Conservation (phyloP, 768 basidiomycete species). For the Calocybe cyanea region DNA sequence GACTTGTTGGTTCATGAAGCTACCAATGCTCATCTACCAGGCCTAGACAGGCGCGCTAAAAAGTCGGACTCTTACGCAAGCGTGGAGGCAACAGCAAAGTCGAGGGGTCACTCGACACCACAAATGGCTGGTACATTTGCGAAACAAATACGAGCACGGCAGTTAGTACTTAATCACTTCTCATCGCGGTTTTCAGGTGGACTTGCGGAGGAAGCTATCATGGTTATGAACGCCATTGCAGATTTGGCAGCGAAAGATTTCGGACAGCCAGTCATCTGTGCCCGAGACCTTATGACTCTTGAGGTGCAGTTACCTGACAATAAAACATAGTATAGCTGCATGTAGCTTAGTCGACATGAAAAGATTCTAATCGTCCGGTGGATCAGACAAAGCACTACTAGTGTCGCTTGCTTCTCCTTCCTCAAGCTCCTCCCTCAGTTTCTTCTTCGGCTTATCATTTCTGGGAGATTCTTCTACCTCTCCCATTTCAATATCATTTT, state of each 20-base stretch:
- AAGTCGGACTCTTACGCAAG: slow-evolving; percentile 54
- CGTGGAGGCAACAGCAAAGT: slow-evolving; percentile 61
- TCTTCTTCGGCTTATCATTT: slow-evolving; percentile 48
- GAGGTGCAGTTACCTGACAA: slow-evolving; percentile 42
- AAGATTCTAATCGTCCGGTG: slow-evolving; percentile 50
- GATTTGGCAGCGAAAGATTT: slow-evolving; percentile 51
- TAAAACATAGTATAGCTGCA: slow-evolving; percentile 17
- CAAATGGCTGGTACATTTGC: slow-evolving; percentile 88
- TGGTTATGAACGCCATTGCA: slow-evolving; percentile 62
- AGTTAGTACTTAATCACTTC: slow-evolving; percentile 80
- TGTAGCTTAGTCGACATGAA: slow-evolving; percentile 11
- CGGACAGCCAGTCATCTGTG: slow-evolving; percentile 59
- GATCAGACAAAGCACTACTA: slow-evolving; percentile 75
- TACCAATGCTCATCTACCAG: slow-evolving; percentile 80
- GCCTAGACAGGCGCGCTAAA: slow-evolving; percentile 58
- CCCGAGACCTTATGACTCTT: slow-evolving; percentile 71
- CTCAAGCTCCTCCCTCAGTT: slow-evolving; percentile 68
- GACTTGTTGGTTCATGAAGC: slow-evolving; percentile 86
- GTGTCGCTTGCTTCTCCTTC: slow-evolving; percentile 85
- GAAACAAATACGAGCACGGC: slow-evolving; percentile 53
- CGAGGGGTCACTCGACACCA: slow-evolving; percentile 87
- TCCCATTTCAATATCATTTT: slow-evolving; percentile 89
- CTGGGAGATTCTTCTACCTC: slow-evolving; percentile 75
- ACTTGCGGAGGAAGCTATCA: slow-evolving; percentile 45
- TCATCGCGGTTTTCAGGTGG: slow-evolving; percentile 76